These are phyloP conservation scores for Coemansia sp. DNA, from an alignment of 192 early-diverging fungal genomes.

Conservation along the genomic window DNA sequence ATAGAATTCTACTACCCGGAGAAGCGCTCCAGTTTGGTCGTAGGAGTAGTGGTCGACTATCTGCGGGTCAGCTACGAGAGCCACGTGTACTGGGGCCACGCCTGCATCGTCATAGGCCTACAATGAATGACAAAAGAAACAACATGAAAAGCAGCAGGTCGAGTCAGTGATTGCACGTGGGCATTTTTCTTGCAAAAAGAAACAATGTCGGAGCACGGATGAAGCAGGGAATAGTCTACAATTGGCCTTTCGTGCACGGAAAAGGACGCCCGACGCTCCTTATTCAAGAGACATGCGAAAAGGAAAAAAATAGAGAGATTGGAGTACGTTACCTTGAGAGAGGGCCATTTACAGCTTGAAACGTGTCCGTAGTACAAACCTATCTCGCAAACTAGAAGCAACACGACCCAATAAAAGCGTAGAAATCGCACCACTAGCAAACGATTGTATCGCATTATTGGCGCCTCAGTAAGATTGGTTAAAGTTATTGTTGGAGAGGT, in stretches of 20 bases:
- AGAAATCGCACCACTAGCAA: constrained; percentile 17
- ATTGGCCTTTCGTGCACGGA: neutral
- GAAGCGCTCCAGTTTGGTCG: constrained; percentile 62
- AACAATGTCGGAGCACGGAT: neutral
- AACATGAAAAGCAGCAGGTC: neutral
- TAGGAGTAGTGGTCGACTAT: constrained; percentile 92
- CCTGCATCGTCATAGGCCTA: constrained; percentile 6
- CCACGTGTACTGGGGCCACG: constrained; percentile 45
- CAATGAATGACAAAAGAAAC: neutral
- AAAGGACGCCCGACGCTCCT: neutral
- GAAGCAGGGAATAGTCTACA: neutral
- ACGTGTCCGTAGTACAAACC: constrained; percentile 35
- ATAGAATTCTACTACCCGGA: constrained; percentile 73
- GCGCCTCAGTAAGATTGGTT: neutral
- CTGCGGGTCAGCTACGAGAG: constrained; percentile 90
- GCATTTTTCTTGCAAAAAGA: neutral
- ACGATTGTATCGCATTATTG: neutral
- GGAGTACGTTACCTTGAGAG: constrained; percentile 3
- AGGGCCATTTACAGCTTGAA: constrained; percentile 36
- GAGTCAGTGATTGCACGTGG: constrained; percentile 1
- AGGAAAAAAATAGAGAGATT: neutral
- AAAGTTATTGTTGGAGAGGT: neutral
- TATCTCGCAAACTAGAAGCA: constrained; percentile 42
- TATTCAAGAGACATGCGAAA: neutral
- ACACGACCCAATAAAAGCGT: constrained; percentile 25